Evolutionary conservation across 1,284 basidiomycete genomes (phyloP), one percentile per base, ranked within the genome.

Genomic region (Fomes fomentarius): DNA sequence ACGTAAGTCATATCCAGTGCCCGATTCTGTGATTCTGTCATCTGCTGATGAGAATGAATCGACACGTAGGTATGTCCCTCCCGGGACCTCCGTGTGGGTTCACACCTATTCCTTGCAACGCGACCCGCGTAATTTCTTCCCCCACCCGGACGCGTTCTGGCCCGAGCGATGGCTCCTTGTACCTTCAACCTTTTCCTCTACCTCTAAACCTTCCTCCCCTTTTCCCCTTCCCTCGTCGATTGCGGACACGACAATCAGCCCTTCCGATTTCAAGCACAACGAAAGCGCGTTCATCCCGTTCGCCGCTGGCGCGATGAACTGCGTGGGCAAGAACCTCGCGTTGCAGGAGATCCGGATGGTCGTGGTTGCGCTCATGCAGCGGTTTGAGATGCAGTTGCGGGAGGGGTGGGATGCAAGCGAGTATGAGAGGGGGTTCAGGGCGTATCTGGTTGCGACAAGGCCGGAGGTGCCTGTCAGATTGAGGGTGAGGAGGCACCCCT

Each of bases 321-420:
- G 70, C 54, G 66, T 66, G 2, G 69, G 68, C 2, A 67, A 67
- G 50, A 53, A 57, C 41, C 60, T 71, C 25, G 69, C 69, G 10
- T 24, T 62, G 52, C 56, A 39, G 37, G 37, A 8, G 37, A 39
- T 39, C 9, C 50, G 61, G 6, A 58, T 60, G 40, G 60, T 24
- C 43, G 43, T 45, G 43, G 14, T 8, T 14, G 14, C 19, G 43
- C 24, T 45, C 43, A 11, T 28, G 43, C 22, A 45, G 15, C 12
- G 17, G 43, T 26, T 45, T 30, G 25, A 45, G 26, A 30, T 28
- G 24, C 43, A 21, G 22, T 12, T 39, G 6, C 37, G 37, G 6
- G 37, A 39, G n/a, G 37, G 37, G n/a, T 39, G 37, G 37, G 37
- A 39, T 22, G n/a, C 37, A 9, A 7, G 21, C 15, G 15, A 17